phyloP scores from a whole-genome alignment of 371 early-diverging fungal genomes.

The Umbelopsis sp. region DNA sequence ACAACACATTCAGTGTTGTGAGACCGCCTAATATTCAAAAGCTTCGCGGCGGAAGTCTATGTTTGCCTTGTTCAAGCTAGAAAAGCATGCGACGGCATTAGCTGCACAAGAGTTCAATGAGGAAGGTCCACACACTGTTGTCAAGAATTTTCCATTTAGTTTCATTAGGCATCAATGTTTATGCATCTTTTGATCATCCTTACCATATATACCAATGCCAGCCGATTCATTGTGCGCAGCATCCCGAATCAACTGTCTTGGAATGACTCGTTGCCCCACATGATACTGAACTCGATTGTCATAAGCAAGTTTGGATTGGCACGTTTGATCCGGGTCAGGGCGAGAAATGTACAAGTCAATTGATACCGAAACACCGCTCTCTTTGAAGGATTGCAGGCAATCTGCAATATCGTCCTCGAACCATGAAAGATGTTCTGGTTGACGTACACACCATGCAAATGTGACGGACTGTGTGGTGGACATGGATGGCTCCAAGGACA shows the following conservation, averaged over 20 bases:
- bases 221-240: neutral
- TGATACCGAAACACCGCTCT: neutral
- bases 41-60: constrained; percentile 42
- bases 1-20: neutral
- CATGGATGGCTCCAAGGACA: constrained; percentile 25
- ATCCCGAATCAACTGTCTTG: constrained; percentile 16
- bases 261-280: constrained; percentile 17
- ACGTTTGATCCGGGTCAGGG: constrained; percentile 16
- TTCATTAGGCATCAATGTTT: neutral
- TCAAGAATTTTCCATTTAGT: neutral
- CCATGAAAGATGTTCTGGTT: constrained; percentile 51
- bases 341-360: neutral
- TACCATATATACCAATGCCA: constrained; percentile 39
- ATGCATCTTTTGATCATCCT: constrained; percentile 5
- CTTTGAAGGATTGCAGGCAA: constrained; percentile 28
- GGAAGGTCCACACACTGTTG: constrained; percentile 47
- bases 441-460: constrained; percentile 44
- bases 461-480: constrained; percentile 29
- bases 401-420: constrained; percentile 51
- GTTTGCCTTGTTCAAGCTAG: constrained; percentile 12
- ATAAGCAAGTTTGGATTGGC: neutral
- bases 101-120: constrained; percentile 36
- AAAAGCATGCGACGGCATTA: constrained; percentile 33
- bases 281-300: constrained; percentile 10
- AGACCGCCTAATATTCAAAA: constrained; percentile 35